Conservation (phyloP, 805 yeast species). For the Suhomyces canberraensis region DNA sequence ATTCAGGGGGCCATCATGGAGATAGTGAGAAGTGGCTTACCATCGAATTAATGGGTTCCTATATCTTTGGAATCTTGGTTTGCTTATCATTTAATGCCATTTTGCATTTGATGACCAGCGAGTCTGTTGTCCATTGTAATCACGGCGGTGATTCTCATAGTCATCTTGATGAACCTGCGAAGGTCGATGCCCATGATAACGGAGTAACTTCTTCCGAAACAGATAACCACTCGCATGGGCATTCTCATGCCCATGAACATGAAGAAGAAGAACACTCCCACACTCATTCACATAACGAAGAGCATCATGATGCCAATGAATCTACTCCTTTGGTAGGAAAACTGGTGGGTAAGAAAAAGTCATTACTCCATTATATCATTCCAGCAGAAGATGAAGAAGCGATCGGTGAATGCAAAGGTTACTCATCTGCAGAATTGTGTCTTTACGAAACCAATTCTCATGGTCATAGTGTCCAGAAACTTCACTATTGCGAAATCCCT, state of each 20-base stretch:
- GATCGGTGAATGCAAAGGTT: conserved; percentile 49
- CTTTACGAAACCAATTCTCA: conserved; percentile 9
- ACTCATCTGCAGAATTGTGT: conserved; percentile 40
- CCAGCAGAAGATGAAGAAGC: conserved; percentile 16
- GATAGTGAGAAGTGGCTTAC: conserved; percentile 20
- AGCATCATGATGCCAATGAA: conserved; percentile 1
- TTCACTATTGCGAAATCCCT: conserved; percentile 43
- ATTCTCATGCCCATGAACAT: conserved; percentile 14
- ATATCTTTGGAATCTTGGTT: conserved; percentile 55
- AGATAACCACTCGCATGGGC: conserved; percentile 10
- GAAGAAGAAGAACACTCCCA: not conserved
- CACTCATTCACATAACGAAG: conserved; percentile 11
- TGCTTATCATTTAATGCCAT: conserved; percentile 61
- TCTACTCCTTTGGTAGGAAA: conserved; percentile 2
- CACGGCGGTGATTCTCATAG: conserved; percentile 44
- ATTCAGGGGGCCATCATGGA: conserved; percentile 5
- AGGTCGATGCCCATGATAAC: conserved; percentile 13
- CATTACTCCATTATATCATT: conserved; percentile 25
- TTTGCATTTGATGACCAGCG: conserved; percentile 73
- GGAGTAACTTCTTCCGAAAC: conserved; percentile 5
- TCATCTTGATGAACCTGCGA: conserved; percentile 8
- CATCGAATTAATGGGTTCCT: conserved; percentile 41
- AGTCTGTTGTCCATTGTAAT: conserved; percentile 81
- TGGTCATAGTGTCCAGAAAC: conserved; percentile 11
- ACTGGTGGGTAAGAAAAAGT: conserved; percentile 12